These are phyloP conservation scores for Glutinoglossum americanum DNA, from an alignment of 495 filamentous ascomycete species.

Conservation along the genomic window DNA sequence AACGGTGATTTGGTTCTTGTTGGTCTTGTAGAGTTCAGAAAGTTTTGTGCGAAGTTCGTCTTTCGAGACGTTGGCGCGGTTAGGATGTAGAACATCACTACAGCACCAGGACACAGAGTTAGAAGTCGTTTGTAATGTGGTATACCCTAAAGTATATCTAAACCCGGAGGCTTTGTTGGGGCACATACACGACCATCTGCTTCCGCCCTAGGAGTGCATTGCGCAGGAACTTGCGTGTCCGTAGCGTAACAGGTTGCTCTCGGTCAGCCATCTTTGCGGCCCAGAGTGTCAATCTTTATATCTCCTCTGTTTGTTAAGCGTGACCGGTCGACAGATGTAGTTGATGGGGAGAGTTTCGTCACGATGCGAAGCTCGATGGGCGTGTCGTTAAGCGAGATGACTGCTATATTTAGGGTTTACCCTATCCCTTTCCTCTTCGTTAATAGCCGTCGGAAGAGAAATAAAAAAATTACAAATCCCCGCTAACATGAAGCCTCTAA, in stretches of 20 bases:
- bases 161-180: constrained; percentile 1
- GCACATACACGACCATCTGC: constrained; percentile 99
- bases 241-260: constrained; percentile 71
- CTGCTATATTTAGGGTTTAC: neutral
- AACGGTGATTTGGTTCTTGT: constrained; percentile 88
- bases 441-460: neutral
- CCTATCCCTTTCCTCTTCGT: neutral
- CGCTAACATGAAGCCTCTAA: neutral
- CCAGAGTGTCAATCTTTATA: neutral
- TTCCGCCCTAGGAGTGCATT: constrained; percentile 95
- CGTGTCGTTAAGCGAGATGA: neutral
- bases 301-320: neutral
- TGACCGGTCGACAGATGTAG: neutral
- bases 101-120: neutral
- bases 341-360: neutral
- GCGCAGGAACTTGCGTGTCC: constrained; percentile 99
- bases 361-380: neutral
- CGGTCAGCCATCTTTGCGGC: constrained; percentile 68
- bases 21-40: constrained; percentile 85
- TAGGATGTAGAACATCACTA: constrained; percentile 98
- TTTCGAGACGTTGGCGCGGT: constrained; percentile 95
- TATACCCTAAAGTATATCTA: neutral
- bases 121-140: neutral
- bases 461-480: neutral
- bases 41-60: constrained; percentile 93